Conservation (phyloP, 2,329 filamentous ascomycete species). For the Cryphonectria parasitica region DNA sequence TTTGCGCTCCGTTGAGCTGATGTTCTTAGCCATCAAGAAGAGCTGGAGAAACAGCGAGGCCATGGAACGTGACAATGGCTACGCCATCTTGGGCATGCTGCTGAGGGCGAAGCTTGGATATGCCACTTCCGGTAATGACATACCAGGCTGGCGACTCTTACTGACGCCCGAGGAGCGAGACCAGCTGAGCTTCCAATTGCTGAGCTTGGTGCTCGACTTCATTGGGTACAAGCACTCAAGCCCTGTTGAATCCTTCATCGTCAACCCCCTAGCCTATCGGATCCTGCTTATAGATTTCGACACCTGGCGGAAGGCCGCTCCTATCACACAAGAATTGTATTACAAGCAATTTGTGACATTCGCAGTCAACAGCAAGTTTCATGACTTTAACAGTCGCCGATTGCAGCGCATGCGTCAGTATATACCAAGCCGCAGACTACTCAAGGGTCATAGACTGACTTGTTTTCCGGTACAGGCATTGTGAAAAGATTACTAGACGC, state of each 20-base stretch:
- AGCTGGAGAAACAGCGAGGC: constrained; percentile 98
- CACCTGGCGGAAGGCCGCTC: constrained; percentile 82
- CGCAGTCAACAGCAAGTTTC: constrained; percentile 85
- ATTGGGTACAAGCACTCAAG: constrained; percentile 83
- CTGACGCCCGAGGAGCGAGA: constrained; percentile 59
- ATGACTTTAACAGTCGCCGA: constrained; percentile 87
- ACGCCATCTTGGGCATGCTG: constrained; percentile 82
- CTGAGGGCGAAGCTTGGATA: constrained; percentile 80
- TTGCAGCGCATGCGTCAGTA: constrained; percentile 85
- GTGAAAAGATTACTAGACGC: constrained; percentile 89
- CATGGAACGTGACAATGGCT: constrained; percentile 95
- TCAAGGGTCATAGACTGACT: constrained; percentile 30
- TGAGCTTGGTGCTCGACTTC: constrained; percentile 80
- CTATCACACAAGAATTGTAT: constrained; percentile 82
- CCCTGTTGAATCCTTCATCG: constrained; percentile 87
- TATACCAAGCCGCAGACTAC: constrained; percentile 26
- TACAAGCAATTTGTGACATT: constrained; percentile 92
- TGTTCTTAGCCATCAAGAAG: constrained; percentile 83
- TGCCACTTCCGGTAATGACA: constrained; percentile 41
- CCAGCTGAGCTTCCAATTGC: constrained; percentile 62
- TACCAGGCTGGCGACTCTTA: constrained; percentile 44
- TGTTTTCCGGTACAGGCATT: constrained; percentile 61
- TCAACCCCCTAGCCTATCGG: constrained; percentile 93
- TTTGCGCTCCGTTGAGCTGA: constrained; percentile 76
- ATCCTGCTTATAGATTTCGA: constrained; percentile 91